These are phyloP conservation scores for Tetrapisispora nanseiensis DNA, from an alignment of 805 yeast genomes.

Conservation along the genomic window DNA sequence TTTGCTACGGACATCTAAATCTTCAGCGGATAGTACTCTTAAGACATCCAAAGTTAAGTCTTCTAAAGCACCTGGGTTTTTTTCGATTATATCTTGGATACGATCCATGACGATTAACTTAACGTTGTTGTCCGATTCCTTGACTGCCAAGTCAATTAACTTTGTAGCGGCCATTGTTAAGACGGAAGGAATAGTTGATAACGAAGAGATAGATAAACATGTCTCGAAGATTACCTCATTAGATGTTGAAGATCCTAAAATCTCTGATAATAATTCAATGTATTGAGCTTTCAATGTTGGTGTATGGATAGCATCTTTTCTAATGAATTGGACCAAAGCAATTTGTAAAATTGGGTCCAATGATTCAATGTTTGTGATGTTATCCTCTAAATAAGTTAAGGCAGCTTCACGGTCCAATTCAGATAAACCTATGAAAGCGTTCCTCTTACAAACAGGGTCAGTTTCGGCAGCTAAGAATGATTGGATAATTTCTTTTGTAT, in stretches of 20 bases:
- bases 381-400: conserved; percentile 67
- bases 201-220: conserved; percentile 61
- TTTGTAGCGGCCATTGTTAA: conserved; percentile 74
- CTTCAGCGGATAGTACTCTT: conserved; percentile 79
- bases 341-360: conserved; percentile 80
- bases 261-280: conserved; percentile 57
- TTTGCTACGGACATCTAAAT: conserved; percentile 80
- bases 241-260: conserved; percentile 58
- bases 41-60: conserved; percentile 78
- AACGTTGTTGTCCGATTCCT: conserved; percentile 91
- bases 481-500: conserved; percentile 78
- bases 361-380: conserved; percentile 46
- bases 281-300: conserved; percentile 64
- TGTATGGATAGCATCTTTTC: conserved; percentile 61
- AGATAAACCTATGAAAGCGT: conserved; percentile 83
- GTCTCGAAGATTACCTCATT: conserved; percentile 76
- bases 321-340: conserved; percentile 83
- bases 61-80: conserved; percentile 73
- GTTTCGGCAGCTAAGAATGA: conserved; percentile 70
- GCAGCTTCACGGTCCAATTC: conserved; percentile 80
- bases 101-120: conserved; percentile 86
- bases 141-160: conserved; percentile 78
- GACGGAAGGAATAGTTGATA: conserved; percentile 55
- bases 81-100: conserved; percentile 62
- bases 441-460: conserved; percentile 90